Percentiles rank a stretch among this genome's conserved stretches.
phyloP scores from a whole-genome alignment of 257 asterid species.

The Gardenia jasminoides region DNA sequence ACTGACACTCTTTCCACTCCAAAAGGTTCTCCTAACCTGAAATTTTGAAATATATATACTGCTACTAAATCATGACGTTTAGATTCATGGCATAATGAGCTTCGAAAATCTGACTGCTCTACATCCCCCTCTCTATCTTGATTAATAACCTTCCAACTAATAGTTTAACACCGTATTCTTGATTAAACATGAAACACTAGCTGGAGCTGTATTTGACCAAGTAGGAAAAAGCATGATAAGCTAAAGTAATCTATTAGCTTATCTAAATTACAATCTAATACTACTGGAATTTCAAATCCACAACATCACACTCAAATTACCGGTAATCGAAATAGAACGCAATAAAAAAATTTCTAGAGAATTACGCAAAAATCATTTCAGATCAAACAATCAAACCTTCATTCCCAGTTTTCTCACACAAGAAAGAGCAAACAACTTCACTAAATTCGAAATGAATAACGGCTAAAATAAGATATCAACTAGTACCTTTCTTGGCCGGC shows the following conservation, averaged over 20 bases:
- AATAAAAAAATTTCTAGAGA: too few relatives aligned
- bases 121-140: too few relatives aligned
- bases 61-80: too few relatives aligned
- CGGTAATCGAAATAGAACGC: not conserved
- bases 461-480: not conserved
- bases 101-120: too few relatives aligned
- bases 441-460: not conserved
- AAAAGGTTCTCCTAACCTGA: too few relatives aligned
- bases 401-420: not conserved
- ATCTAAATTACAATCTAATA: not conserved
- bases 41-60: too few relatives aligned
- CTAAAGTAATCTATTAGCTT: not conserved
- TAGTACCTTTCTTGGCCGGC: slow-evolving; percentile 86
- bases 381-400: not conserved
- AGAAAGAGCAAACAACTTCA: not conserved
- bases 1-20: too few relatives aligned
- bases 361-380: not conserved
- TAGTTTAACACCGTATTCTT: not conserved
- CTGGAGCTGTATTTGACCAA: not conserved
- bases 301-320: not conserved
- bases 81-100: too few relatives aligned
- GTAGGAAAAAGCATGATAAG: too few relatives aligned
- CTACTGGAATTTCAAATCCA: not conserved
- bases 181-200: too few relatives aligned
- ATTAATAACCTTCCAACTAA: too few relatives aligned